Evolutionary conservation across 768 basidiomycete species (phyloP).

Genomic region (Mycena alexandri): DNA sequence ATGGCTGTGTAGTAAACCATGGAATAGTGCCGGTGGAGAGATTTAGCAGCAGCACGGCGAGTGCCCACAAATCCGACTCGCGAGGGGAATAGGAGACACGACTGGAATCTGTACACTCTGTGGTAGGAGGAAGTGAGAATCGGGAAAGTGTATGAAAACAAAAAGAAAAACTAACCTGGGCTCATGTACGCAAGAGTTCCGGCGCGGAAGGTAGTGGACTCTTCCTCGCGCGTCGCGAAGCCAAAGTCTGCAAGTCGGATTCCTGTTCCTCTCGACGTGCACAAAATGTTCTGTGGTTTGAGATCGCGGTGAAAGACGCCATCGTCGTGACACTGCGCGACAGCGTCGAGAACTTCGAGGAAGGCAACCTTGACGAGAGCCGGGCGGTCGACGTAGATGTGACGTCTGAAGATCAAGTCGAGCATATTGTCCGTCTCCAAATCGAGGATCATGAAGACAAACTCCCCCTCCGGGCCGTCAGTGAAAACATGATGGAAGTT

Average conservation of each 20-base stretch:
- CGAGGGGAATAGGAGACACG: conserved; percentile 8
- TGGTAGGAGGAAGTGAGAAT: not conserved
- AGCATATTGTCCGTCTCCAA: not conserved
- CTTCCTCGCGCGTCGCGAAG: not conserved
- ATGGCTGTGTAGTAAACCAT: not conserved
- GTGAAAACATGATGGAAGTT: not conserved
- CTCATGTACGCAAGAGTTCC: conserved; percentile 4
- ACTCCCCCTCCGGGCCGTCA: not conserved
- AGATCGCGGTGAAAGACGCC: conserved; percentile 23
- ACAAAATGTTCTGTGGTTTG: not conserved
- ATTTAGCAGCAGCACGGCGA: not conserved
- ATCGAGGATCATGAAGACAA: conserved; percentile 10
- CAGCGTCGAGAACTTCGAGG: conserved; percentile 14
- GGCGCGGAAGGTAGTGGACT: not conserved
- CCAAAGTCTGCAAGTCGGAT: conserved; percentile 19
- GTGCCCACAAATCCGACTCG: conserved; percentile 11
- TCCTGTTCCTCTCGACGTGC: not conserved
- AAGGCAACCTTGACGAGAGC: not conserved
- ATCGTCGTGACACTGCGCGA: not conserved
- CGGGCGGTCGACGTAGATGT: not conserved
- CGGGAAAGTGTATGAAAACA: not conserved
- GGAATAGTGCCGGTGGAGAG: conserved; percentile 2
- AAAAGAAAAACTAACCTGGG: conserved; percentile 8
- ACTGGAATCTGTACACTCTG: conserved; percentile 16
- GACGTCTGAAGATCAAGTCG: not conserved